These are phyloP conservation scores for Sphagnum fallax DNA, from an alignment of 228 moss, liverwort and hornwort genomes.

Conservation along the genomic window DNA sequence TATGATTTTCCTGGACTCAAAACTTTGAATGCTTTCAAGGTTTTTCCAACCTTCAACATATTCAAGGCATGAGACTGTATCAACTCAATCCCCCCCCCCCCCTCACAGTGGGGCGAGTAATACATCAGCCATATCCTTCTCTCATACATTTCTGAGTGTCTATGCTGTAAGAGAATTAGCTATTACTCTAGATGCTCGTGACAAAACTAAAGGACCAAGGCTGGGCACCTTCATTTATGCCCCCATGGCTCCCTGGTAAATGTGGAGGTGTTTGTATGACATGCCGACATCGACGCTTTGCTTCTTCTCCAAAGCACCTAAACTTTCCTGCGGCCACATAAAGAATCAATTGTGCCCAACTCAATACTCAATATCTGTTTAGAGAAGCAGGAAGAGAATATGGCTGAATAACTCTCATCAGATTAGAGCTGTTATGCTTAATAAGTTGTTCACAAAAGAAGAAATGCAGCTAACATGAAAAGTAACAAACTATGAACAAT, in stretches of 20 bases:
- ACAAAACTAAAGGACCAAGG: no score
- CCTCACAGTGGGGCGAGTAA: no score
- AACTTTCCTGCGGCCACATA: slow-evolving; percentile 14
- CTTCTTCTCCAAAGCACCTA: slow-evolving; percentile 18
- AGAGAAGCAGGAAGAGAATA: neutral
- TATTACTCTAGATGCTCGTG: no score
- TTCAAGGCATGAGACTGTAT: no score
- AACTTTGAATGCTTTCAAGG: no score
- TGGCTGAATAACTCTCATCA: neutral
- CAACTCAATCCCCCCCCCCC: no score
- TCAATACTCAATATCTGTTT: neutral
- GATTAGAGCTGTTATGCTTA: neutral
- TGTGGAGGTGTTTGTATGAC: slow-evolving; percentile 17
- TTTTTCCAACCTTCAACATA: no score
- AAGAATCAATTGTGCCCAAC: neutral
- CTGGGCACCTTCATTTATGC: slow-evolving; percentile 11
- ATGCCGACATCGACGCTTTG: slow-evolving; percentile 11
- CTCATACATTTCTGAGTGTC: no score
- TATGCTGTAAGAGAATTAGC: no score
- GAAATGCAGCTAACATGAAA: no score
- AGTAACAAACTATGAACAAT: neutral
- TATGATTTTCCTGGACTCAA: no score
- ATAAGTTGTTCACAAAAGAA: neutral
- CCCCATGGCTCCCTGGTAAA: slow-evolving; percentile 44
- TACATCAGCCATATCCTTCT: no score